Evolutionary conservation across 495 filamentous ascomycete species (phyloP), one percentile per base, ranked within the genome.

Genomic region (Paragyromitra xinjiangensis): DNA sequence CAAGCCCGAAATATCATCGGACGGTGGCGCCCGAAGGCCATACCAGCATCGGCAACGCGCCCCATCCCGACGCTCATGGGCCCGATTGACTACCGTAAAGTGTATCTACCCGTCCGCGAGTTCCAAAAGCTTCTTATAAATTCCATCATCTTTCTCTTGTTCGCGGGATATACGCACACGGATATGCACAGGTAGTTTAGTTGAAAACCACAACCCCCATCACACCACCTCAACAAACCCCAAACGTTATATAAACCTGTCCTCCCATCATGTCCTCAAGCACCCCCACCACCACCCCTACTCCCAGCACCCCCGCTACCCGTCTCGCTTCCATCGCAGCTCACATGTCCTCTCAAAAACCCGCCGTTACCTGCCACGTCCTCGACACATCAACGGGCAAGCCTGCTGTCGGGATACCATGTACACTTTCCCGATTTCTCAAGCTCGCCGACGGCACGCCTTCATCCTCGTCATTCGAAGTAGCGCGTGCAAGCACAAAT

Each of bases 391-490:
- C 85, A 45, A 82, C 82, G 39, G 89, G 89, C 76, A 85, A 85
- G 66, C 92, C 92, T 63, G 92, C 93, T 45, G 88, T 89, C 45
- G 91, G 91, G 73, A 92, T 97, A 83, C 91, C 90, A 83, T 93
- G 96, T 83, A 90, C 91, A 81, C 88, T 93, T 65, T 74, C 73
- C 3, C 88, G 90, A 80, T 86, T 92, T 75, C 83, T 87, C 55
- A 86, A 85, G 9, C 68, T 83, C 3, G 81, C 76, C 16, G 42
- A 75, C 48, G 69, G 63, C 55, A 77, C 81, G 66, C 85, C 74
- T 63, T 74, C 51, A 69, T 80, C 68, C 58, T 73, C 78, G 56
- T 77, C 84, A 39, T 71, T 82, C 29, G 81, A 85, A 34, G 85
- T 85, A 64, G 92, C 90, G 85, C 88, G 86, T 53, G 91, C 89